Conservation (phyloP, 306 rosid species). For the Abrus pulchellus region DNA sequence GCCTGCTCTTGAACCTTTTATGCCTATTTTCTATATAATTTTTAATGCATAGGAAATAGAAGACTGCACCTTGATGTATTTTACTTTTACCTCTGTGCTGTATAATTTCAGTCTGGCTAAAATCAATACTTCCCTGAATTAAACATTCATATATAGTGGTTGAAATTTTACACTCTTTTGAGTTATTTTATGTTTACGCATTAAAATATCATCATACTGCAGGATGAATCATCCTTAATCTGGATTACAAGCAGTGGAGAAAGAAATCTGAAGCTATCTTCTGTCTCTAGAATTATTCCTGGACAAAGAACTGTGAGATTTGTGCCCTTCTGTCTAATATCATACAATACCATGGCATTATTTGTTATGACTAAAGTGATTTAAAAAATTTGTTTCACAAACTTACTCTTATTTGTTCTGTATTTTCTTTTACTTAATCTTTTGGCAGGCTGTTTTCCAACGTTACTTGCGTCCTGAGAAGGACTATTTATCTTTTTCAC, state of each 20-base stretch:
- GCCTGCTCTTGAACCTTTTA: not conserved
- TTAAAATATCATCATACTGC: conserved; percentile 46
- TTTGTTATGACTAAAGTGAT: conserved; percentile 31
- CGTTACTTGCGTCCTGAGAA: conserved; percentile 88
- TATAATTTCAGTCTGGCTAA: not conserved
- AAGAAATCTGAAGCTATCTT: conserved; percentile 82
- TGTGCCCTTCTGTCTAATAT: conserved; percentile 41
- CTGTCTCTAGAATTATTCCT: conserved; percentile 89
- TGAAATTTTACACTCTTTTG: conserved; percentile 5
- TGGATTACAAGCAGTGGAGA: conserved; percentile 92
- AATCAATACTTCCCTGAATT: not conserved
- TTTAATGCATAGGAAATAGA: conserved; percentile 12
- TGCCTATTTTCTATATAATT: not conserved
- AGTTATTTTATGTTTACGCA: conserved; percentile 40
- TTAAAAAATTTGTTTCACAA: conserved; percentile 38
- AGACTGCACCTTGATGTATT: not conserved
- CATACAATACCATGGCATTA: conserved; percentile 30
- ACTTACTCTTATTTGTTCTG: conserved; percentile 28
- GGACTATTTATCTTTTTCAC: conserved; percentile 94
- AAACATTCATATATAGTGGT: conserved; percentile 9
- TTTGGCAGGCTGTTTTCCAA: conserved; percentile 85
- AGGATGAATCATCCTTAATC: conserved; percentile 90
- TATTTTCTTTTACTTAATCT: conserved; percentile 41
- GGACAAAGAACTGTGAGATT: conserved; percentile 98
- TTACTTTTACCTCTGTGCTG: not conserved